Evolutionary conservation across 148 eudicot species (phyloP).

Genomic region (Oxyria digyna): DNA sequence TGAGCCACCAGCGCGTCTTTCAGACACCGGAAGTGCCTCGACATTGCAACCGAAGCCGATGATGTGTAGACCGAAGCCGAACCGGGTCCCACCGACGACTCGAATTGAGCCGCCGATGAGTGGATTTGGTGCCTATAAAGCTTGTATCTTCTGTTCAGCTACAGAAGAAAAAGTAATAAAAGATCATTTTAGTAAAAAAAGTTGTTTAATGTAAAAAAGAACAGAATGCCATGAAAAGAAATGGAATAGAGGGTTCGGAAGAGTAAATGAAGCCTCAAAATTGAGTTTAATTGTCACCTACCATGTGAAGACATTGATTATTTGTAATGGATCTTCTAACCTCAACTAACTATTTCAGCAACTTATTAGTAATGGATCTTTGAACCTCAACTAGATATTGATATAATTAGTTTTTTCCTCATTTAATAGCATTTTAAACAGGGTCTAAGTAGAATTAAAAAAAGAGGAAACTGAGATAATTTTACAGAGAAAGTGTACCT

Average conservation of each 20-base stretch:
- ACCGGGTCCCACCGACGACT: constrained; percentile 63
- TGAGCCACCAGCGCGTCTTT: constrained; percentile 65
- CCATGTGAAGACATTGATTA: constrained; percentile 56
- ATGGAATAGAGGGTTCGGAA: constrained; percentile 16
- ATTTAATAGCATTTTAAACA: too few species aligned
- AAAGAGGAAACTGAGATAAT: not conserved
- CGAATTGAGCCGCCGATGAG: constrained; percentile 54
- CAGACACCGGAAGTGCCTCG: constrained; percentile 72
- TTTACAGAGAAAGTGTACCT: constrained; percentile 29
- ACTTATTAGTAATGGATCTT: not conserved
- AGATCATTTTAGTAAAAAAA: too few species aligned
- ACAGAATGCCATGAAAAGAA: constrained; percentile 10
- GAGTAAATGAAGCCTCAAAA: constrained; percentile 25
- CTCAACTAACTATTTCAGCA: constrained; percentile 44
- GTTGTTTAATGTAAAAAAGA: not conserved
- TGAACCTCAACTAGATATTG: not conserved
- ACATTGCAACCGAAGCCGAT: constrained; percentile 88
- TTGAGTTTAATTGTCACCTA: constrained; percentile 17
- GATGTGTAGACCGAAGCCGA: constrained; percentile 56
- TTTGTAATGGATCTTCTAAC: constrained; percentile 5
- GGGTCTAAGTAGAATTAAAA: too few species aligned
- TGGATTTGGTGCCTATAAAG: constrained; percentile 80
- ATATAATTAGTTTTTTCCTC: not conserved
- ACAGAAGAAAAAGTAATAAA: not conserved
- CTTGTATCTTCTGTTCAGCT: constrained; percentile 92